Base-by-base conservation (phyloP, 169 alveolate genomes). In the Plasmodium gallinaceum region DNA sequence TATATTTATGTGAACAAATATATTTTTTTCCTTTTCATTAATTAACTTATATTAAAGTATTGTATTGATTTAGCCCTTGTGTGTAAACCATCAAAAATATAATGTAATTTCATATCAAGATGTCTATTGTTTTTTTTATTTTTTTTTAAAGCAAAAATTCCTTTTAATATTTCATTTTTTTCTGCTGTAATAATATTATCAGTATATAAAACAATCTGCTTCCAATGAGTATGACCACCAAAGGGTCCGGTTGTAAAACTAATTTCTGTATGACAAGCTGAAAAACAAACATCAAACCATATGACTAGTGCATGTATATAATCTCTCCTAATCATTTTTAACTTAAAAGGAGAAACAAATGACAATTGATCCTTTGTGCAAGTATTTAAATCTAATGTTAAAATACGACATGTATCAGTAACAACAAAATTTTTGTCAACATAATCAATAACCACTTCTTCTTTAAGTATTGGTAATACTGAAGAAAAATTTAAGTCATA, bases 391-490 rank as follows among this genome's bases (percentile, higher is more conserved):
- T 99, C 99, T 37, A 98, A 91, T 65, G 97, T 98, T 88, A 96
- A 83, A 26, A 88, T 88, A 75, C 97, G 94, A 51, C 95, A 94
- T 0, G 97, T 62, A 58, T 91, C 95, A 20, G 98, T 97, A n/a
- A 93, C 97, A 20, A 97, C 86, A 43, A 97, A 95, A 76, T 95
- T 92, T 64, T 90, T 96, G 52, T 97, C 98, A 37, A 96, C 98
- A 39, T 88, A 83, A 91, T 98, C 99, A 16, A 98, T 98, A 43
- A 98, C 88, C n/a, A 99, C 99, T 91, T 98, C 99, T 78, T 94
- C 98, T 78, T 98, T 91, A 61, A 95, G 94, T 93, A 96, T 92
- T 45, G 80, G 80, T 80, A 96, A 93, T 80, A 99, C 96, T 66
- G 97, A 89, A 9, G 98, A 93, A 98, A 98, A 98, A 92, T 98